Base-by-base conservation (phyloP, 177 flowering plant species). In the Vitis hybrid region DNA sequence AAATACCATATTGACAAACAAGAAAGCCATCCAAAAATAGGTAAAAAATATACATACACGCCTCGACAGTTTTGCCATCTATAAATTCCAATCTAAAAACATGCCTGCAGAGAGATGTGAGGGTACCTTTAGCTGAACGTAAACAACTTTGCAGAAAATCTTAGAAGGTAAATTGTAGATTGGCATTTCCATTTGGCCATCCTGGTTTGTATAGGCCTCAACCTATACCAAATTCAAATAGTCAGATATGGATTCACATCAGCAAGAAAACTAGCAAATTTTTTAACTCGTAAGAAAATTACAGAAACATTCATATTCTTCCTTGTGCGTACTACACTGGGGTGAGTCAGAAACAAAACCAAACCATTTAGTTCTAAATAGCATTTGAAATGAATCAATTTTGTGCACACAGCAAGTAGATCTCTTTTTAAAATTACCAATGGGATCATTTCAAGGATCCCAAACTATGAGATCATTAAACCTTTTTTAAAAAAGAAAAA, bases 121-220 rank as follows among this genome's bases (percentile, higher is more conserved):
- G 3, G 3, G 15, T 73, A 88, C 93, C 90, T 85, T 73, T 4
- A 85, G 79, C 63, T 73, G 75, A 50, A 85, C 79, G 79, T 72
- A 0, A 20, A 88, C 81, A 56, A 90, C 94, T 64, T 73, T 71
- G 75, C 94, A 90, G 24, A 83, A 82, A 67, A 90, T 86, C 81
- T 82, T 78, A 21, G 82, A 71, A 57, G 90, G 87, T 57, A 90
- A 60, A 70, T 86, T 61, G 70, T 77, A 83, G 35, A 74, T 35
- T 0, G 94, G 94, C 80, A 86, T 74, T 58, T 81, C 76, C 15
- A n/a, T 41, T 41, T 58, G n/a, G 64, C 70, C 63, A 6, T 73
- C 88, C 67, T 80, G 76, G 58, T 76, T 74, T 2, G 73, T 73
- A 61, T 68, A 80, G 15, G 81, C 83, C 62, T 77, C 76, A 2